A percentile compares a stretch with the other conserved stretches of the same genome.
Conservation (phyloP, 2,329 filamentous ascomycete species). For the Ceratocystis albifundus region DNA sequence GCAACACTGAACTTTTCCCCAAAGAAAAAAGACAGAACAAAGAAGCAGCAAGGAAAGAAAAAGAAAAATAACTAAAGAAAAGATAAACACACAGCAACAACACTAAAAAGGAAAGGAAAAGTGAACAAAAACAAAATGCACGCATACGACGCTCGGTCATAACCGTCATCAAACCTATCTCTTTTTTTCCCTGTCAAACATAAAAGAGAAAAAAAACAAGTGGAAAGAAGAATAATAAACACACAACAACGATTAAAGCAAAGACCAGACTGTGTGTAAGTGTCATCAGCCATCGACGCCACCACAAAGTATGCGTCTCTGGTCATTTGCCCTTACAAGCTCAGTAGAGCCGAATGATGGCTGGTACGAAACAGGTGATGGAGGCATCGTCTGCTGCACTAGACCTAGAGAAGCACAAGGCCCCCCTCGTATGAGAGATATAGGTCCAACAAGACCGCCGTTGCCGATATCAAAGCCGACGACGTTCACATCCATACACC, state of each 20-base stretch:
- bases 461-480: neutral
- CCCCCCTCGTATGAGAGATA: neutral
- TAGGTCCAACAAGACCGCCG: neutral
- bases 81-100: neutral
- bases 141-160: neutral
- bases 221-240: slow-evolving; percentile 2
- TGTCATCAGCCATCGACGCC: too few species aligned
- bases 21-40: too few species aligned
- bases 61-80: neutral
- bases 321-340: neutral
- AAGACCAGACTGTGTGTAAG: too few species aligned
- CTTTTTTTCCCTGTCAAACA: neutral
- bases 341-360: neutral
- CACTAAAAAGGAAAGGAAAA: neutral
- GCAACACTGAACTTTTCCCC: too few species aligned
- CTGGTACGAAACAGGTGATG: neutral
- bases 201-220: slow-evolving; percentile 5
- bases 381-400: neutral
- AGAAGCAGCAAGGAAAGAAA: neutral
- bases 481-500: neutral
- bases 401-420: neutral
- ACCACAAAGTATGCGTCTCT: neutral
- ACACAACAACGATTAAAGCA: neutral
- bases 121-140: neutral
- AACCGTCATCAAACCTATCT: slow-evolving; percentile 13